Conservation (phyloP, 331 rosid species). For the Quercus lobata region DNA sequence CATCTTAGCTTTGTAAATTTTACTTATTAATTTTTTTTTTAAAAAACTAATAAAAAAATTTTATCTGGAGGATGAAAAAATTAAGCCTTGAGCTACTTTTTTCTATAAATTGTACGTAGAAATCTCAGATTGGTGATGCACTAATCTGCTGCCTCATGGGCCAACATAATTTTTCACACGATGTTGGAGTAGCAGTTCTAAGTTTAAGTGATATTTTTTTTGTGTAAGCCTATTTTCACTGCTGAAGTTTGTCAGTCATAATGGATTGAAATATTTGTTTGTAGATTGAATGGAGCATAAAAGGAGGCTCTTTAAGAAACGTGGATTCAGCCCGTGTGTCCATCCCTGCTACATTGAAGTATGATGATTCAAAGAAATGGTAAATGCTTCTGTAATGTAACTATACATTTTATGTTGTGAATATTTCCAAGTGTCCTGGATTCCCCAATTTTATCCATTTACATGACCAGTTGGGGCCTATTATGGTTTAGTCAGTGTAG, state of each 20-base stretch:
- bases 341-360: slow-evolving; percentile 77
- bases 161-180: neutral
- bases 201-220: slow-evolving; percentile 14
- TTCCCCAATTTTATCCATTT: slow-evolving; percentile 12
- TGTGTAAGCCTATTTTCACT: slow-evolving; percentile 12
- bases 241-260: slow-evolving; percentile 2
- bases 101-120: neutral
- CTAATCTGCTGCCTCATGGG: neutral
- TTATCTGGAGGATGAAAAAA: neutral
- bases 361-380: slow-evolving; percentile 88
- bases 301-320: slow-evolving; percentile 81
- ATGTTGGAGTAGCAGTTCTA: slow-evolving; percentile 6
- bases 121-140: neutral
- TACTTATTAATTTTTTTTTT: no score
- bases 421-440: neutral
- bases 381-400: slow-evolving; percentile 25
- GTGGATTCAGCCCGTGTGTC: slow-evolving; percentile 90
- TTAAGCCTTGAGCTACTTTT: neutral
- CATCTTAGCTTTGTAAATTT: neutral
- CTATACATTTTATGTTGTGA: neutral
- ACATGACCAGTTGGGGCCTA: slow-evolving; percentile 13
- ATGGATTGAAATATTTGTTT: slow-evolving; percentile 14
- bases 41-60: neutral
- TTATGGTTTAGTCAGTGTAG: neutral
- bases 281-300: slow-evolving; percentile 90